phyloP scores from a whole-genome alignment of 192 early-diverging fungal species.

The Entophlyctis helioformis region DNA sequence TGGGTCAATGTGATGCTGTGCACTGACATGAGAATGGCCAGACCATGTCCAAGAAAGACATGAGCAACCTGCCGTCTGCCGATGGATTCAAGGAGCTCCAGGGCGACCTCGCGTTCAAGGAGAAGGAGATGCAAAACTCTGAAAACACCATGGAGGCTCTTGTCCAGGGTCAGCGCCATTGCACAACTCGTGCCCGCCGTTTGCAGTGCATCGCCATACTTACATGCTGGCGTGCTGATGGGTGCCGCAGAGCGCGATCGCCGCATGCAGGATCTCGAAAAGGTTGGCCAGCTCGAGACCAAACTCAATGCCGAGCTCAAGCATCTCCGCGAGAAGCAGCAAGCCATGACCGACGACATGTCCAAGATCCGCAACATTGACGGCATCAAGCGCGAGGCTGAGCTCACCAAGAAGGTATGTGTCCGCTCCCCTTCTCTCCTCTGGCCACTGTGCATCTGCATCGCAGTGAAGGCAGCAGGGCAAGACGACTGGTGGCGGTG shows the following conservation, averaged over 20 bases:
- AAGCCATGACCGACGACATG: slow-evolving; percentile 16
- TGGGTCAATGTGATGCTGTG: no score
- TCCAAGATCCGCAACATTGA: slow-evolving; percentile 31
- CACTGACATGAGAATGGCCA: no score
- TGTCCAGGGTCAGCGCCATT: slow-evolving; percentile 12
- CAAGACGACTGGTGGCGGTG: background rate
- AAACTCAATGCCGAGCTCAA: slow-evolving; percentile 38
- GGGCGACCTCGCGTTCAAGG: slow-evolving; percentile 46
- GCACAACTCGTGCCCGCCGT: background rate
- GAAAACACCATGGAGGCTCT: slow-evolving; percentile 42
- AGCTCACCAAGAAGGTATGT: slow-evolving; percentile 20
- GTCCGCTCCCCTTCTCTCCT: no score
- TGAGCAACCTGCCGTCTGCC: slow-evolving; percentile 20
- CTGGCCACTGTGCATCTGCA: background rate
- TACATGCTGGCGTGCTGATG: no score
- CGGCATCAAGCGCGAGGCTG: slow-evolving; percentile 21
- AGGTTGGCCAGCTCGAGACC: slow-evolving; percentile 43
- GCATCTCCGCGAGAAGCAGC: slow-evolving; percentile 23
- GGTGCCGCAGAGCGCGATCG: slow-evolving; percentile 36
- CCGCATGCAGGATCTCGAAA: slow-evolving; percentile 37
- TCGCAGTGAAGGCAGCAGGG: background rate
- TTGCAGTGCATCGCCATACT: no score
- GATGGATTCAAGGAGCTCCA: slow-evolving; percentile 37
- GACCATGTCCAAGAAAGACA: slow-evolving; percentile 13
- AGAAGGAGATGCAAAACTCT: slow-evolving; percentile 47